These are phyloP conservation scores for Pelargonium nanum DNA, from an alignment of 345 rosid genomes.

Conservation along the genomic window DNA sequence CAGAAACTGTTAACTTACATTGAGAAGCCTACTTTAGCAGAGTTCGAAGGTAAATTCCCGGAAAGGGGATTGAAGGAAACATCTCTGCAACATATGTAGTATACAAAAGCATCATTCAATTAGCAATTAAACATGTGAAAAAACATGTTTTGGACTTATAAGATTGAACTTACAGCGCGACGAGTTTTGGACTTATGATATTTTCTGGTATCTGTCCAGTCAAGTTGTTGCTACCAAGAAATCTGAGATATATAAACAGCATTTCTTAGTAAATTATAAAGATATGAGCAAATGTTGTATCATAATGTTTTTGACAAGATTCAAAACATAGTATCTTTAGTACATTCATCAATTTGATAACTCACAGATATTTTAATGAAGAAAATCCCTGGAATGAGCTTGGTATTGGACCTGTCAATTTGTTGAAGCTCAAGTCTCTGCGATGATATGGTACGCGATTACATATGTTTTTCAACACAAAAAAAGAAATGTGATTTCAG, in stretches of 20 bases:
- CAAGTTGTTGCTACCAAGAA: constrained; percentile 44
- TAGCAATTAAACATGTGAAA: not conserved
- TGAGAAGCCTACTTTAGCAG: constrained; percentile 23
- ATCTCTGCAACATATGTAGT: constrained; percentile 31
- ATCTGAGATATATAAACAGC: constrained; percentile 17
- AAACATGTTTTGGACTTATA: not conserved
- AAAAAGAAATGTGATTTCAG: not conserved
- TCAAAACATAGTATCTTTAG: too few relatives aligned
- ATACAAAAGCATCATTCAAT: not conserved
- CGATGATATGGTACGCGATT: not conserved
- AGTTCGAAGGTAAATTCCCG: constrained; percentile 30
- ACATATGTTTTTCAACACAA: not conserved
- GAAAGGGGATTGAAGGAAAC: constrained; percentile 48
- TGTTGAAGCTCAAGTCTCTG: constrained; percentile 60
- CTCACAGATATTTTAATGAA: constrained; percentile 30
- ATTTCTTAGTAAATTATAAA: too few relatives aligned
- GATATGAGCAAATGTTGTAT: not conserved
- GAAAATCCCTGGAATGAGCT: constrained; percentile 25
- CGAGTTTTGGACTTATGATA: constrained; percentile 23
- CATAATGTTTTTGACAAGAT: too few relatives aligned
- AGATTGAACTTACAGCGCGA: constrained; percentile 30
- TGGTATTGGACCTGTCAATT: constrained; percentile 40
- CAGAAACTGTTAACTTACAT: constrained; percentile 24
- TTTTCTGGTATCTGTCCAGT: constrained; percentile 34
- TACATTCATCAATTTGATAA: constrained; percentile 1